phyloP scores from a whole-genome alignment of 345 rosid species.

The Aquilaria yunnanensis region DNA sequence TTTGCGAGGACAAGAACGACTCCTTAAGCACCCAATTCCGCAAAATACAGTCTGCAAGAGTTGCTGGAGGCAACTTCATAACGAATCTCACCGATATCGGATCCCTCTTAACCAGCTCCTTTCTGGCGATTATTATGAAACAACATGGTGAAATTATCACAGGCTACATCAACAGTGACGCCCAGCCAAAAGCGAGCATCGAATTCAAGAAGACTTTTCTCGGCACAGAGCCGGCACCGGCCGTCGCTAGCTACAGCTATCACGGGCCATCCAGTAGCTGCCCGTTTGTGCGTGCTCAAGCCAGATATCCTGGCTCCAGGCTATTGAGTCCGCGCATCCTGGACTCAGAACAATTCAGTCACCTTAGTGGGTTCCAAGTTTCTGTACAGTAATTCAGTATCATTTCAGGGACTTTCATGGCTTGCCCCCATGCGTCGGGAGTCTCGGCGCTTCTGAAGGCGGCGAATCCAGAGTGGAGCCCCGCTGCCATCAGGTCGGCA shows the following conservation, averaged over 20 bases:
- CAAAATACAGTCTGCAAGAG: constrained; percentile 15
- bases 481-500: constrained; percentile 56
- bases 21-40: constrained; percentile 21
- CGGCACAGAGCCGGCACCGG: constrained; percentile 33
- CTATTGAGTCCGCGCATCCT: constrained; percentile 34
- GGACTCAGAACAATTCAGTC: constrained; percentile 31
- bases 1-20: constrained; percentile 31
- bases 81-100: constrained; percentile 21
- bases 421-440: constrained; percentile 53
- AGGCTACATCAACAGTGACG: constrained; percentile 30
- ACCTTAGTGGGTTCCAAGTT: constrained; percentile 1
- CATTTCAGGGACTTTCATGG: constrained; percentile 50
- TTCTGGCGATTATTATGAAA: constrained; percentile 29
- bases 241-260: constrained; percentile 40
- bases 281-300: constrained; percentile 32
- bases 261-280: constrained; percentile 54
- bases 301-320: constrained; percentile 60
- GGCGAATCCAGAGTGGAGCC: constrained; percentile 51
- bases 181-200: constrained; percentile 27
- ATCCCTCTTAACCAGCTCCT: constrained; percentile 9
- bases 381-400: constrained; percentile 31
- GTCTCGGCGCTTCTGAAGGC: constrained; percentile 42
- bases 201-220: constrained; percentile 28
- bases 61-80: constrained; percentile 37
- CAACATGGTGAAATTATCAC: constrained; percentile 24